These are phyloP conservation scores for Irpex sp. DNA, from an alignment of 1,284 basidiomycete species.

Conservation along the genomic window DNA sequence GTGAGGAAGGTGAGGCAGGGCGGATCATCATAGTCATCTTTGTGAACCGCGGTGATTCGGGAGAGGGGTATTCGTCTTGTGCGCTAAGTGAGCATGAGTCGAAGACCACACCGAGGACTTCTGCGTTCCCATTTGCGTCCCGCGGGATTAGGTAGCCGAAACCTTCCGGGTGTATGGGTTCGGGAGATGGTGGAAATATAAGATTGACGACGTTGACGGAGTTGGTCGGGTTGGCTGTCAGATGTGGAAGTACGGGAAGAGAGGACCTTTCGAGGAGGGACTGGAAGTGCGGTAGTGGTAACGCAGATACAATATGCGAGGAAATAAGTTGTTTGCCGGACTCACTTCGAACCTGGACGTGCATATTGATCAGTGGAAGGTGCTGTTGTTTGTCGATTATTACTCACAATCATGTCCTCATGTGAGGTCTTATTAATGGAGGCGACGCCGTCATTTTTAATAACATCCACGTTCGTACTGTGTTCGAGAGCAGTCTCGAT, in stretches of 20 bases:
- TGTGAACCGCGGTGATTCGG: conserved; percentile 31
- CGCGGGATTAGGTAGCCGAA: conserved; percentile 96
- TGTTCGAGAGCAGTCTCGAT: conserved; percentile 47
- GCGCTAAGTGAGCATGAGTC: conserved; percentile 73
- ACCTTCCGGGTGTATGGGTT: conserved; percentile 69
- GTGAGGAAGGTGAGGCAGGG: conserved; percentile 50
- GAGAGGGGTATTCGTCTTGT: conserved; percentile 50
- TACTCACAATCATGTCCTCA: conserved; percentile 37
- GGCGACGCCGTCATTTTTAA: conserved; percentile 39
- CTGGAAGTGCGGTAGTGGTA: conserved; percentile 70
- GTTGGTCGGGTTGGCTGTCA: conserved; percentile 57
- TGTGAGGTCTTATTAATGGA: conserved; percentile 34
- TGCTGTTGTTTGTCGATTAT: not conserved
- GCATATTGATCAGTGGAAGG: not conserved
- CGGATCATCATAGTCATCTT: conserved; percentile 94
- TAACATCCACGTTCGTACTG: conserved; percentile 57
- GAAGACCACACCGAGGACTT: conserved; percentile 77
- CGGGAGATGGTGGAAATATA: conserved; percentile 57
- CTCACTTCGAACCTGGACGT: conserved; percentile 39
- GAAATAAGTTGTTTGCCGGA: conserved; percentile 36
- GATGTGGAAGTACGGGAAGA: conserved; percentile 34
- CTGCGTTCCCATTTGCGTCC: conserved; percentile 45
- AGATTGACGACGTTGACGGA: conserved; percentile 74
- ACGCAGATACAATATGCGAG: conserved; percentile 62
- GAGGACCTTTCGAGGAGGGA: conserved; percentile 36